phyloP scores from a whole-genome alignment of 345 rosid species.

The Combretum micranthum region DNA sequence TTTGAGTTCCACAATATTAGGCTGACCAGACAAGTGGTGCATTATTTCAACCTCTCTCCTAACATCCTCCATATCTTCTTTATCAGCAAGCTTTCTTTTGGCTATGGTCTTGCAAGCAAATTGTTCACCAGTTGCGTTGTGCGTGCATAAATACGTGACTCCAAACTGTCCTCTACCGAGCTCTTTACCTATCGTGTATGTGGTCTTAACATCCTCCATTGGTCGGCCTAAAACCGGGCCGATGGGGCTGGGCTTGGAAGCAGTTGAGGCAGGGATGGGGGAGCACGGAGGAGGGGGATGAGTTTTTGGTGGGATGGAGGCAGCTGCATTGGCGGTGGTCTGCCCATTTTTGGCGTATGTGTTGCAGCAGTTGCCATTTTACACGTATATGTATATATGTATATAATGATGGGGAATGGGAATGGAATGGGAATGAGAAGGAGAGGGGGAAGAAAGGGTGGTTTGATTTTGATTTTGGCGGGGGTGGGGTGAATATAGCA shows the following conservation, averaged over 20 bases:
- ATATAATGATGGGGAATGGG: too few relatives aligned
- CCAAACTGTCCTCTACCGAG: slow-evolving; percentile 69
- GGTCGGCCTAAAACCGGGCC: slow-evolving; percentile 52
- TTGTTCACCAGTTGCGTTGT: slow-evolving; percentile 42
- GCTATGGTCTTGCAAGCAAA: slow-evolving; percentile 71
- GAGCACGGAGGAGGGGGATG: slow-evolving; percentile 20
- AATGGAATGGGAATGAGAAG: too few relatives aligned
- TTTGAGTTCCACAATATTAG: slow-evolving; percentile 59
- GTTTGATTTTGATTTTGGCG: too few relatives aligned
- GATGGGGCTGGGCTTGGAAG: slow-evolving; percentile 15
- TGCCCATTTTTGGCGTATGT: not conserved
- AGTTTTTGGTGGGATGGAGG: slow-evolving; percentile 14
- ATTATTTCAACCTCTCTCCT: slow-evolving; percentile 65
- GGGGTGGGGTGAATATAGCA: too few relatives aligned
- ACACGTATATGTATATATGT: too few relatives aligned
- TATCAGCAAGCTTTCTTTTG: slow-evolving; percentile 49
- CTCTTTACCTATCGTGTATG: slow-evolving; percentile 52
- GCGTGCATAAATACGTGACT: slow-evolving; percentile 52
- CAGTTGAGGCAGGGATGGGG: slow-evolving; percentile 15
- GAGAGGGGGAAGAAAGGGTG: too few relatives aligned
- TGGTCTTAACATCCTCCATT: slow-evolving; percentile 54
- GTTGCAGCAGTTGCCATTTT: slow-evolving; percentile 70
- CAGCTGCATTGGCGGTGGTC: not conserved
- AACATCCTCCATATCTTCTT: slow-evolving; percentile 63
- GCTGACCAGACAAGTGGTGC: slow-evolving; percentile 66